phyloP scores from a whole-genome alignment of 495 filamentous ascomycete species.

The Penicillium coffeae region DNA sequence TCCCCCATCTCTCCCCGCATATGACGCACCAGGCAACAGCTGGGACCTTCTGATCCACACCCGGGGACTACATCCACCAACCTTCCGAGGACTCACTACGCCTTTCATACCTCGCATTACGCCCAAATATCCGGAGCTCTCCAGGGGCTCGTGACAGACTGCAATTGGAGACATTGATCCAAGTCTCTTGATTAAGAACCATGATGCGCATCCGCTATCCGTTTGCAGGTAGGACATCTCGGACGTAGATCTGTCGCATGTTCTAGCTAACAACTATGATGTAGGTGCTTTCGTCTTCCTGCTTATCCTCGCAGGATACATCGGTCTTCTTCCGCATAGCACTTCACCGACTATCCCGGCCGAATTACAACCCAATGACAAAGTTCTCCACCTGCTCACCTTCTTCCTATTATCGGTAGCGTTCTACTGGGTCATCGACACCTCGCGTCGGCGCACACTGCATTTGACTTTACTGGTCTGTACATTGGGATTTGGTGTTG shows the following conservation, averaged over 20 bases:
- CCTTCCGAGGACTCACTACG: background rate
- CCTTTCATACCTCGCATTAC: background rate
- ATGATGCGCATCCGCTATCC: slow-evolving; percentile 68
- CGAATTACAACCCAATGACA: slow-evolving; percentile 74
- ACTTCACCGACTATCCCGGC: slow-evolving; percentile 61
- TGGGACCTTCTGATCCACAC: slow-evolving; percentile 18
- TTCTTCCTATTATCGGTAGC: slow-evolving; percentile 83
- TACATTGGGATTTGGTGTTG: slow-evolving; percentile 69
- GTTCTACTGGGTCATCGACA: slow-evolving; percentile 98
- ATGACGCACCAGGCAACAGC: slow-evolving; percentile 30
- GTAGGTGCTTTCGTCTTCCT: slow-evolving; percentile 71
- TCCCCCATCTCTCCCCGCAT: slow-evolving; percentile 14
- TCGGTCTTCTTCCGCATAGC: slow-evolving; percentile 62
- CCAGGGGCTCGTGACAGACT: background rate
- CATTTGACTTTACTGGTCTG: slow-evolving; percentile 81
- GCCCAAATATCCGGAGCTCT: background rate
- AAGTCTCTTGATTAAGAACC: background rate
- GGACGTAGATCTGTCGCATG: background rate
- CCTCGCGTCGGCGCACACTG: slow-evolving; percentile 73
- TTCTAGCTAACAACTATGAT: slow-evolving; percentile 1
- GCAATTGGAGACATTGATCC: background rate
- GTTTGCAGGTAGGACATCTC: slow-evolving; percentile 62
- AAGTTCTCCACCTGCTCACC: slow-evolving; percentile 80
- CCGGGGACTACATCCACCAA: slow-evolving; percentile 2
- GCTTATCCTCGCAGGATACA: slow-evolving; percentile 69